These are phyloP conservation scores for Rhododendron griersonianum DNA, from an alignment of 148 eudicot species.

Conservation along the genomic window DNA sequence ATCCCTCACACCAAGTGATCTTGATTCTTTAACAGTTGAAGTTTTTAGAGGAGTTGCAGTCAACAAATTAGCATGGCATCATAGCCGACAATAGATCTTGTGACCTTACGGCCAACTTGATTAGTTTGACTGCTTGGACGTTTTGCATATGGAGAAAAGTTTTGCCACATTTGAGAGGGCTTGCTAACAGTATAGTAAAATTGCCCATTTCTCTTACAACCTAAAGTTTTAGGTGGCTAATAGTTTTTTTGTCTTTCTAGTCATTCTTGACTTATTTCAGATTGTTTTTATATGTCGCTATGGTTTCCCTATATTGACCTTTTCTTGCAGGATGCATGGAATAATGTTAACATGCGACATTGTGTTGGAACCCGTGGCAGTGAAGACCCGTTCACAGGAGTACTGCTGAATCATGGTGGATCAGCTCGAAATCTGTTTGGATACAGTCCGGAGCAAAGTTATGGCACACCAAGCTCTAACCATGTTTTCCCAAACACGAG, in stretches of 20 bases:
- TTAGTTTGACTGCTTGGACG: not conserved
- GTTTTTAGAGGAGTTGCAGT: not conserved
- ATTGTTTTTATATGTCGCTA: not conserved
- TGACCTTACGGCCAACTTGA: not conserved
- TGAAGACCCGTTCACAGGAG: slow-evolving; percentile 12
- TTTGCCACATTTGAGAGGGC: not conserved
- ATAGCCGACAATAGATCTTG: not conserved
- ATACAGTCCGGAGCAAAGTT: slow-evolving; percentile 15
- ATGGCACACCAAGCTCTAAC: slow-evolving; percentile 10
- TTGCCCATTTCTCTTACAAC: not conserved
- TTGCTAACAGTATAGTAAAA: not conserved
- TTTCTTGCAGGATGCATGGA: slow-evolving; percentile 23
- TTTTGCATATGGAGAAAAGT: not conserved
- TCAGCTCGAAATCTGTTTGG: slow-evolving; percentile 14
- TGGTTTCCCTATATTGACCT: not conserved
- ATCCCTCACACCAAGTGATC: not conserved
- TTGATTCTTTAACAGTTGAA: not conserved
- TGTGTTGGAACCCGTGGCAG: slow-evolving; percentile 19
- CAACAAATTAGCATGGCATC: not conserved
- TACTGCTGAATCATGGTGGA: slow-evolving; percentile 15
- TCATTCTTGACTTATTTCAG: not conserved
- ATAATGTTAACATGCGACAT: slow-evolving; percentile 13
- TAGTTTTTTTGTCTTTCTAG: not conserved
- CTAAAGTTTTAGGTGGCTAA: not conserved
- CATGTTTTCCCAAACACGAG: slow-evolving; percentile 7